These are phyloP conservation scores for Karstenula rhodostoma DNA, from an alignment of 2,329 filamentous ascomycete species.

Conservation along the genomic window DNA sequence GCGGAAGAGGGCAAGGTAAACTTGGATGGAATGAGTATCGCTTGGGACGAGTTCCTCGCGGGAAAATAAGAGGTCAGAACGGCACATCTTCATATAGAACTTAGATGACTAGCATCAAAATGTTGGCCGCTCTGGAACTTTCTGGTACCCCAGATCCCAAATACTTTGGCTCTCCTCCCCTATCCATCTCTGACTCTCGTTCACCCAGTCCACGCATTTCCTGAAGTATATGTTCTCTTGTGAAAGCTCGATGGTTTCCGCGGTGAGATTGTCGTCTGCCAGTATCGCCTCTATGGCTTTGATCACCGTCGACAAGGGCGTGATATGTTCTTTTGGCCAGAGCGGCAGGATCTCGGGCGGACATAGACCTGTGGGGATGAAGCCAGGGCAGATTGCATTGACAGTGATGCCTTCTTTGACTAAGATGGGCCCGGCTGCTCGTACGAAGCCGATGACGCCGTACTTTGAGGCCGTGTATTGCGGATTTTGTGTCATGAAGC, in stretches of 20 bases:
- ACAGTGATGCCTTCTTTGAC: slow-evolving; percentile 47
- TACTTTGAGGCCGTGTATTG: slow-evolving; percentile 56
- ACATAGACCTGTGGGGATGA: slow-evolving; percentile 51
- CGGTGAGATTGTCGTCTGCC: slow-evolving; percentile 45
- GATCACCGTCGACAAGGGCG: slow-evolving; percentile 51
- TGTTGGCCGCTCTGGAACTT: slow-evolving; percentile 32
- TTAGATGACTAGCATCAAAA: slow-evolving; percentile 18
- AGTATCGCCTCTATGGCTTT: slow-evolving; percentile 51
- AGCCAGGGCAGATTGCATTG: slow-evolving; percentile 52
- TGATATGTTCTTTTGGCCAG: slow-evolving; percentile 52
- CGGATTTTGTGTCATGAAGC: slow-evolving; percentile 44
- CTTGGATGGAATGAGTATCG: slow-evolving; percentile 29
- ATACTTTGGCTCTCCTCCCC: slow-evolving; percentile 38
- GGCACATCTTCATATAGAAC: background rate
- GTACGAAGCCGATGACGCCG: slow-evolving; percentile 51
- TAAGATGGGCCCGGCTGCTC: slow-evolving; percentile 46
- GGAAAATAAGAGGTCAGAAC: slow-evolving; percentile 14
- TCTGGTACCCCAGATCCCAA: slow-evolving; percentile 44
- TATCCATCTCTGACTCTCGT: slow-evolving; percentile 53
- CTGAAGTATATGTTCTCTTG: slow-evolving; percentile 53
- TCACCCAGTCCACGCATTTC: slow-evolving; percentile 48
- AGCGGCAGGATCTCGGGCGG: slow-evolving; percentile 48
- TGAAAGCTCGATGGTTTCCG: slow-evolving; percentile 52
- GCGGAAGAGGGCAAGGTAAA: slow-evolving; percentile 23
- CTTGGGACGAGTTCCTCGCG: slow-evolving; percentile 32